Evolutionary conservation across 2,329 filamentous ascomycete species (phyloP), one percentile per base, ranked within the genome.

Genomic region (Colletotrichum camelliae): DNA sequence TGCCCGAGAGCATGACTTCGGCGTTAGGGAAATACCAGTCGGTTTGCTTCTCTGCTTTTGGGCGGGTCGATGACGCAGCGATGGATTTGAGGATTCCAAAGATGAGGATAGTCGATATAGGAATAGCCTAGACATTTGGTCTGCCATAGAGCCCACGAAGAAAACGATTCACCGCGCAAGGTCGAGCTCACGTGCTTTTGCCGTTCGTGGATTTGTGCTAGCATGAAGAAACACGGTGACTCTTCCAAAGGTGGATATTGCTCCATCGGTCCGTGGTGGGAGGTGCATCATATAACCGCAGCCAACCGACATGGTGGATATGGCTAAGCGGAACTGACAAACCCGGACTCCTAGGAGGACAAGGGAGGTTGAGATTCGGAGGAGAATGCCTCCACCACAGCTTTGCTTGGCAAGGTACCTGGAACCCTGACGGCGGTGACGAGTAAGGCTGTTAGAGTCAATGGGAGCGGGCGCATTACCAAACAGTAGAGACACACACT

Each of bases 41-140:
- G 74, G 74, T 68, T 67, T 76, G 74, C 70, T 76, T 76, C 70
- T 75, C 74, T 74, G 48, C 70, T 76, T 62, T 76, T 62, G 70
- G 65, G 31, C 58, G 61, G 65, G 67, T 65, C 60, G 48, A 66
- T 58, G 65, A 74, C 48, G 65, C 31, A 67, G 64, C 61, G 39
- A 39, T 64, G 43, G 31, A 37, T 43, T 67, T 67, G 27, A 33
- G 48, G 43, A 31, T n/a, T 48, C 58, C 43, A 31, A 37, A 33
- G 65, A 27, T 21, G 43, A 65, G 55, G 33, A 27, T 57, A 57
- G 24, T 57, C 58, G 15, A 21, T n/a, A 64, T 24, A 18, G 64
- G 33, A 57, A 43, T n/a, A 60, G 66, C 66, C 21, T 48, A 68
- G 55, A 68, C 66, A 29, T 18, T 48, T 66, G 29, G 43, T 60